Base-by-base conservation (phyloP, 1,139 yeast genomes). In the Lodderomyces pseudojiufengensis region DNA sequence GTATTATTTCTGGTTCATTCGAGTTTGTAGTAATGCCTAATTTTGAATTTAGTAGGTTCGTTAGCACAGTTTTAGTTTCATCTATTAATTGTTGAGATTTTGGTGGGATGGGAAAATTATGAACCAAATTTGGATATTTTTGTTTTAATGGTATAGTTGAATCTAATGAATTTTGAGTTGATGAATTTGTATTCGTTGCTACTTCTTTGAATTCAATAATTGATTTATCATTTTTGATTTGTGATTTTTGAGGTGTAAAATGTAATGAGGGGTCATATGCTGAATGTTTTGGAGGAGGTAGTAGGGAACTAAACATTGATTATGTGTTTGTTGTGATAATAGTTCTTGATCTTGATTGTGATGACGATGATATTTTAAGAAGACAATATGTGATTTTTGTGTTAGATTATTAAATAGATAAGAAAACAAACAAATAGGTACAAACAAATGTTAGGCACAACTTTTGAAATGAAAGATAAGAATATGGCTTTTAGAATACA, bases 71-170 rank as follows among this genome's bases (percentile, higher is more conserved):
- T 39, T 42, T 51, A 41, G 47, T 20, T 12, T 28, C 31, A 13
- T 33, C 25, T 5, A 42, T 33, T 11, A 63, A 42, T 2, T 59
- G 46, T 18, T 56, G 59, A 38, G 65, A 65, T 5, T 61, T 61
- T 35, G 63, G 49, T 2, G 53, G 55, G 6, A 53, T 51, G 1
- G 76, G 76, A 39, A 70, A 70, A 37, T 57, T 54, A 40, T 69
- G 75, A 24, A 58, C 61, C 39, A 70, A 51, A 32, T 63, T 58
- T 11, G 75, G 75, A 38, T 51, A 67, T 36, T 60, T 51, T 32
- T 49, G 48, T 42, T 70, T 70, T 32, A 70, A 50, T 0, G 75
- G 74, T 4, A 70, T 57, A 2, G 74, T 69, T 31, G 65, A 71
- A 34, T 62, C 65, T 40, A 57, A 61, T 1, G 18, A 16, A 7